A percentile compares a stretch with the other conserved stretches of the same genome.
Evolutionary conservation across 495 filamentous ascomycete genomes (phyloP).

Genomic region (Neurospora sp.): DNA sequence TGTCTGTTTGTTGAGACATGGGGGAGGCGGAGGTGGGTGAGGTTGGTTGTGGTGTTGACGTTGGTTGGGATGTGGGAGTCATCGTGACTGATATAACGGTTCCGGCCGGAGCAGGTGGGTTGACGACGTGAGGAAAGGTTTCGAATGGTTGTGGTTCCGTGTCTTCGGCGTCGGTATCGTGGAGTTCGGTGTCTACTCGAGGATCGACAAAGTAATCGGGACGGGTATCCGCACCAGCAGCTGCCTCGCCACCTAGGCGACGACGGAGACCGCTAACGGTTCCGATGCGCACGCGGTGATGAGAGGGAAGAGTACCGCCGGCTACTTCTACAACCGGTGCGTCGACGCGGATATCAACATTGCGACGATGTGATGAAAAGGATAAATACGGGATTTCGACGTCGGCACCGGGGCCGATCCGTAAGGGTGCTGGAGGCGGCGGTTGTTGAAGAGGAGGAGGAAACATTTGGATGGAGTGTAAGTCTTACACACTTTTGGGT

Average conservation of each 20-base stretch:
- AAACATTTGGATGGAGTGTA: background rate
- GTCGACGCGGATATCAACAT: background rate
- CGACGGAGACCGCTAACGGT: background rate
- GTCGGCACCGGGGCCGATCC: background rate
- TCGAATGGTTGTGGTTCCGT: background rate
- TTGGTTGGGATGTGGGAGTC: slow-evolving; percentile 7
- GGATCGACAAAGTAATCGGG: background rate
- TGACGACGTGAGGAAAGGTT: background rate
- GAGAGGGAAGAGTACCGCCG: background rate
- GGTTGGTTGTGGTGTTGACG: slow-evolving; percentile 2
- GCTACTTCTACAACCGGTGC: background rate
- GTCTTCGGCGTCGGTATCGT: background rate
- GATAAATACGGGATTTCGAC: background rate
- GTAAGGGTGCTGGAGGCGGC: background rate
- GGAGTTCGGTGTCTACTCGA: background rate
- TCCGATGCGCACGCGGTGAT: background rate
- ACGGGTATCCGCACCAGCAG: background rate
- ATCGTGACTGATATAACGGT: slow-evolving; percentile 15
- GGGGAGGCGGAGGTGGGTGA: slow-evolving; percentile 20
- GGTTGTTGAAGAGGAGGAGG: background rate
- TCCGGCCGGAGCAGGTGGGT: background rate
- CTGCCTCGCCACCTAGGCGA: background rate
- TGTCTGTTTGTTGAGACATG: slow-evolving; percentile 11
- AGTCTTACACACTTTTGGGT: background rate
- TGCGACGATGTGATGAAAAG: background rate